phyloP scores from a whole-genome alignment of 2,329 filamentous ascomycete genomes.

The Calonectria naviculata region DNA sequence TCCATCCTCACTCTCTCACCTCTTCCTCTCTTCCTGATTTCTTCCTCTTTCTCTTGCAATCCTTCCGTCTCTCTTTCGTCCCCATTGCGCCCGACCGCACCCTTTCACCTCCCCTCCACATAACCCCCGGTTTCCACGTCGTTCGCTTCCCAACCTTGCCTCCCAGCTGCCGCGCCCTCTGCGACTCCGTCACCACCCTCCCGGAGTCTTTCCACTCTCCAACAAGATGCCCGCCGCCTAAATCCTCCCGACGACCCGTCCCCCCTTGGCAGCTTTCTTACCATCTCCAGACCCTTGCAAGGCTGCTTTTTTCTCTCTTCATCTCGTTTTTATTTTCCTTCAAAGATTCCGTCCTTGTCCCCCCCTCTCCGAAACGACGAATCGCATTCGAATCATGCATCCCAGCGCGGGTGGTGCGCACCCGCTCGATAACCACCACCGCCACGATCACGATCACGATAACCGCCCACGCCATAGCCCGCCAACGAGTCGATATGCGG shows the following conservation, averaged over 20 bases:
- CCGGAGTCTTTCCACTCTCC: slow-evolving; percentile 18
- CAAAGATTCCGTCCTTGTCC: neutral
- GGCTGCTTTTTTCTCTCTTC: neutral
- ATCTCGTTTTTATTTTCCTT: neutral
- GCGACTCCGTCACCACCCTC: slow-evolving; percentile 9
- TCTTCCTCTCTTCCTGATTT: slow-evolving; percentile 4
- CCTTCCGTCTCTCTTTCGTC: slow-evolving; percentile 6
- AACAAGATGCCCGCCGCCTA: slow-evolving; percentile 26
- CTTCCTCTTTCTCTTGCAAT: slow-evolving; percentile 11
- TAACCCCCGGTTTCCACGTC: slow-evolving; percentile 26
- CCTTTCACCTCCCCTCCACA: slow-evolving; percentile 7
- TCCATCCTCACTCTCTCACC: slow-evolving; percentile 9
- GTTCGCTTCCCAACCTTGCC: slow-evolving; percentile 24
- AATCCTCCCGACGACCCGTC: slow-evolving; percentile 17
- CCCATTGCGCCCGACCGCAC: slow-evolving; percentile 19
- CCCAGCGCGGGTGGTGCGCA: slow-evolving; percentile 35
- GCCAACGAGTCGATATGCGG: slow-evolving; percentile 35
- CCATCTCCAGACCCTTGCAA: slow-evolving; percentile 4
- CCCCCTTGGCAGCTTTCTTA: slow-evolving; percentile 1
- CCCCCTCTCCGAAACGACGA: neutral
- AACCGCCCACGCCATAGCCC: slow-evolving; percentile 22
- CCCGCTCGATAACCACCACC: slow-evolving; percentile 30
- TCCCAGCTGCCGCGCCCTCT: neutral
- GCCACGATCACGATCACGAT: slow-evolving; percentile 28
- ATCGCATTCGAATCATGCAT: slow-evolving; percentile 35